Base-by-base conservation (phyloP, 1,139 yeast genomes). In the Yamadazyma oceani region DNA sequence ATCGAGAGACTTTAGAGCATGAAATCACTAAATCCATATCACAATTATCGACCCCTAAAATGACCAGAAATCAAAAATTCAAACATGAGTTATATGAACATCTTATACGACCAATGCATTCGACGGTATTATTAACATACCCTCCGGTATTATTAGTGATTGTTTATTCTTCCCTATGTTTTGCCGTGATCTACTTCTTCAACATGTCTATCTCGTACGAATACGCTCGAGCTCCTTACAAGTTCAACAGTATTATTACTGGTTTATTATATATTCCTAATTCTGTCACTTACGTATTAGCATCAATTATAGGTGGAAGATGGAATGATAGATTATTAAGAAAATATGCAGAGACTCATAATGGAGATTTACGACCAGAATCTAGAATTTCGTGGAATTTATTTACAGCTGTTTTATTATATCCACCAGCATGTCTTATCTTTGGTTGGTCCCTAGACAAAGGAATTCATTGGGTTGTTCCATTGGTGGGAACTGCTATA, bases 251-350 rank as follows among this genome's bases (percentile, higher is more conserved):
- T 1, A 62, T 86, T 37, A 73, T 82, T 41, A 74, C 83, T 37
- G 96, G 96, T 32, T 66, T 88, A 29, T 70, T 85, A 44, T 88
- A 86, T 60, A 79, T 88, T 28, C 96, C 96, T 28, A 86, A 87
- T 57, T 85, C 95, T 0, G 75, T 85, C 13, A 80, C 92, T 0
- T 87, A 87, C 52, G 62, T 87, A 26, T 49, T 82, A 32, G 92
- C 94, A 0, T 82, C 92, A 2, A 60, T 86, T 12, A 64, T 77
- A 41, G 94, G 95, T 22, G 96, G 96, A 1, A 71, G 73, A 45
- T 87, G 92, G 85, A 81, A 81, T 40, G 96, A 88, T 58, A 56
- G 62, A 26, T 62, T 85, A 30, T 62, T 86, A 34, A 68, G 63
- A 35, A 66, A 71, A 19, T 79, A 81, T 48, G 80, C 80, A 35